Percentiles rank a stretch among this genome's conserved stretches.
Conservation (phyloP, 2,329 filamentous ascomycete species). For the Alternaria metachromatica region DNA sequence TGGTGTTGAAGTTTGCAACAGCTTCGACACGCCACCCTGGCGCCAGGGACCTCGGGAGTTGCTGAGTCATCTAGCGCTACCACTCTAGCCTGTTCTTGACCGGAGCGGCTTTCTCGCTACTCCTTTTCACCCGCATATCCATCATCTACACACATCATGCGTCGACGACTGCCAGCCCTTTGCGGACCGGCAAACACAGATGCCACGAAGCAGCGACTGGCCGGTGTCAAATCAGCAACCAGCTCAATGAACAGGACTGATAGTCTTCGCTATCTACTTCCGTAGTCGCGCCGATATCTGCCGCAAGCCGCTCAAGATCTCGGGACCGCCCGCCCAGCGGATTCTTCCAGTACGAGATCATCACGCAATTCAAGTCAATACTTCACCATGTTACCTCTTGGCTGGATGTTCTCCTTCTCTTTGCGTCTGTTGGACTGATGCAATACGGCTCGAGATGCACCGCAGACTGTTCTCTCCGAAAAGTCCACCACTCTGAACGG, state of each 20-base stretch:
- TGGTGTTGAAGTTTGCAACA: background rate
- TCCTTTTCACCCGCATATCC: background rate
- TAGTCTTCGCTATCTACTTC: background rate
- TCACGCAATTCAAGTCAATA: background rate
- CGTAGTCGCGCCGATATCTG: background rate
- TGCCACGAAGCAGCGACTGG: background rate
- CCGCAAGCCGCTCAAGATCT: background rate
- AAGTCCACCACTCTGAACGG: background rate
- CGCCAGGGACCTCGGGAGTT: background rate
- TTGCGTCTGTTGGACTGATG: background rate
- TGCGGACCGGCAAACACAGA: background rate
- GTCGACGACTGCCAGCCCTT: background rate
- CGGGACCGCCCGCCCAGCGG: background rate
- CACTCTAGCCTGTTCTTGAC: background rate
- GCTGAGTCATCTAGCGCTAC: background rate
- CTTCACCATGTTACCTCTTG: too few relatives aligned
- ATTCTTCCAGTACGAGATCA: background rate
- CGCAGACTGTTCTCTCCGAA: background rate
- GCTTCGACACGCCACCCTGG: background rate
- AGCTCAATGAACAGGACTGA: background rate
- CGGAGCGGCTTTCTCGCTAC: background rate
- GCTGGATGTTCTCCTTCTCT: background rate
- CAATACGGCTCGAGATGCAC: background rate
- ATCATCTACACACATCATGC: background rate
- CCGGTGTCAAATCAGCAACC: fast-evolving